A percentile compares a stretch with the other conserved stretches of the same genome.
Evolutionary conservation across 331 rosid genomes (phyloP).

Genomic region (Malus hybrid): DNA sequence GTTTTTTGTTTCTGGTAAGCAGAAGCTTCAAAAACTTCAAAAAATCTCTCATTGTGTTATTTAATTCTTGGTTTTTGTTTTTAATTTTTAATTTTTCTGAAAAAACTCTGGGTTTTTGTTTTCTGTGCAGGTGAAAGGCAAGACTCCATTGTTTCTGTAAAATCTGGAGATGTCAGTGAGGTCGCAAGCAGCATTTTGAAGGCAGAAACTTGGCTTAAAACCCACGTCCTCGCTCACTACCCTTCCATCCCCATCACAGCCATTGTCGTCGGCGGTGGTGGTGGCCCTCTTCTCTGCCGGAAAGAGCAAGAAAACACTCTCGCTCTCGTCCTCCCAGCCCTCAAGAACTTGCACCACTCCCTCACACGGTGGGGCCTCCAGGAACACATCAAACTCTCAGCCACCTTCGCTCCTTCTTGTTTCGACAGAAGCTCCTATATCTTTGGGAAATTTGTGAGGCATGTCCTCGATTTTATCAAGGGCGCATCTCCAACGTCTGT

Average conservation of each 20-base stretch:
- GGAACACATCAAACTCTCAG: conserved; percentile 54
- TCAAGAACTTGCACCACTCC: conserved; percentile 63
- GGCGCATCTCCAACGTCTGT: conserved; percentile 16
- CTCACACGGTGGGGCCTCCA: conserved; percentile 81
- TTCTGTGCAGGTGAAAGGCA: conserved; percentile 41
- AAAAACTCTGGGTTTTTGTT: background rate
- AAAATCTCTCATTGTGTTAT: background rate
- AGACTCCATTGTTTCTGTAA: conserved; percentile 39
- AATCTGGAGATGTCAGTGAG: conserved; percentile 25
- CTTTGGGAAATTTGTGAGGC: conserved; percentile 21
- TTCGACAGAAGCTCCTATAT: conserved; percentile 23
- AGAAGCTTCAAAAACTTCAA: background rate
- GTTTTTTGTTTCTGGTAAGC: conserved; percentile 51
- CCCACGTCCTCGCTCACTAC: conserved; percentile 51
- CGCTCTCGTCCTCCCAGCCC: conserved; percentile 28
- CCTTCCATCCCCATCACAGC: conserved; percentile 58
- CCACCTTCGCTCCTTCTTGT: conserved; percentile 37
- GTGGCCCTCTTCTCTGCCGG: conserved; percentile 25
- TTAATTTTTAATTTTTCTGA: background rate
- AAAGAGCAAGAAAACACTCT: conserved; percentile 19
- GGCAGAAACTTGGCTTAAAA: conserved; percentile 75
- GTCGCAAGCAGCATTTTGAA: conserved; percentile 47
- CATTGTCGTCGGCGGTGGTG: conserved; percentile 38
- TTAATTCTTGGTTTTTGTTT: background rate
- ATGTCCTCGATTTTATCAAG: conserved; percentile 38